phyloP scores from a whole-genome alignment of 2,329 filamentous ascomycete species.

The Colletotrichum abscissum region DNA sequence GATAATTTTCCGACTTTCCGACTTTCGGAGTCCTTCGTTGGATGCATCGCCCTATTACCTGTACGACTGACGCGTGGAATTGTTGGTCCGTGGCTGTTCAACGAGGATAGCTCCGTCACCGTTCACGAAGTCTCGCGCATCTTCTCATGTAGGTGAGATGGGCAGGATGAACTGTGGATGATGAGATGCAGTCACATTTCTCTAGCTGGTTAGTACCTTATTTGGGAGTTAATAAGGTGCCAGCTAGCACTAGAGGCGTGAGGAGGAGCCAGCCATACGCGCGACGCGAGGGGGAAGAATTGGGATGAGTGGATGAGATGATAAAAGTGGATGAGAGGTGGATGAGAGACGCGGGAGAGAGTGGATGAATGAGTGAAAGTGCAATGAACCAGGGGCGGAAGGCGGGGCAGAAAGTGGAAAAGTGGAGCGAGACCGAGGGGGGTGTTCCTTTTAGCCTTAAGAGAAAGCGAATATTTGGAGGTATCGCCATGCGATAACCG shows the following conservation, averaged over 20 bases:
- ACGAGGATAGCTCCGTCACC: not conserved
- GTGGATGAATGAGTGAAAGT: constrained; percentile 5
- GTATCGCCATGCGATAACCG: not conserved
- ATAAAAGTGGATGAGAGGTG: not conserved
- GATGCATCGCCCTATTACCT: not conserved
- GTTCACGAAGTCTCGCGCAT: not conserved
- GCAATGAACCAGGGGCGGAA: constrained; percentile 12
- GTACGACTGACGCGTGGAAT: not conserved
- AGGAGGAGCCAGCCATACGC: not conserved
- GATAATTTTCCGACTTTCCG: not conserved
- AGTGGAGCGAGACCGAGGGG: constrained; percentile 1
- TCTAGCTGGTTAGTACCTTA: constrained; percentile 10
- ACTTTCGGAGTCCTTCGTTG: not conserved
- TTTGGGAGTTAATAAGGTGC: not conserved
- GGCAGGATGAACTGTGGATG: constrained; percentile 12
- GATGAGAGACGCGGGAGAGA: not conserved
- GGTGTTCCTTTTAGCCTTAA: not conserved
- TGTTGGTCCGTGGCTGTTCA: not conserved
- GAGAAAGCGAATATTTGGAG: constrained; percentile 11
- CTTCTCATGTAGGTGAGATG: constrained; percentile 30
- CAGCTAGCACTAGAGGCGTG: not conserved
- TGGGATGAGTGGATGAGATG: constrained; percentile 2
- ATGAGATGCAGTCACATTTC: constrained; percentile 17
- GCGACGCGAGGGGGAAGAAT: not conserved
- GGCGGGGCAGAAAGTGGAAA: not conserved